These are phyloP conservation scores for Saccharomycopsis javanensis DNA, from an alignment of 805 yeast genomes.

Conservation along the genomic window DNA sequence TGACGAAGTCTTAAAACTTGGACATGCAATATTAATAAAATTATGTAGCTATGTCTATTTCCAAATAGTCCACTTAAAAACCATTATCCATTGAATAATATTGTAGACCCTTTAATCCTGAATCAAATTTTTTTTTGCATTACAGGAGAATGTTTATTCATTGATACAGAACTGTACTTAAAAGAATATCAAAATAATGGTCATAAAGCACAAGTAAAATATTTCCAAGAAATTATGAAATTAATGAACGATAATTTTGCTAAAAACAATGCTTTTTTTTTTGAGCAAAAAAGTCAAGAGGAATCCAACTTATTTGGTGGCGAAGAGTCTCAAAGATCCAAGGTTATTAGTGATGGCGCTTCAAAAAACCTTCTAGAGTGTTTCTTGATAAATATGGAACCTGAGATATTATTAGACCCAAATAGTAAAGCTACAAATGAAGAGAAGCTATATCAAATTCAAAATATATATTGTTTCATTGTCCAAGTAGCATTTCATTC, in stretches of 20 bases:
- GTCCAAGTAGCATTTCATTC: neutral
- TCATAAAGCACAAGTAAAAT: neutral
- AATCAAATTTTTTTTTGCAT: neutral
- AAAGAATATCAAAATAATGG: neutral
- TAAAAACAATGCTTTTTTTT: neutral
- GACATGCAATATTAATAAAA: neutral
- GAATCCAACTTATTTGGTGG: neutral
- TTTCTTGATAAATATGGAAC: neutral
- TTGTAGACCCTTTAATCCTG: neutral
- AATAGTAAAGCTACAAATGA: neutral
- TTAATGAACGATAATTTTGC: neutral
- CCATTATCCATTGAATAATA: neutral
- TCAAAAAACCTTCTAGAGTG: neutral
- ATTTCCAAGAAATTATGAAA: neutral
- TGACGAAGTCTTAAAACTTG: neutral
- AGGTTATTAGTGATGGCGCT: neutral
- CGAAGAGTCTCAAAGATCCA: neutral
- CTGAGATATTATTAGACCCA: neutral
- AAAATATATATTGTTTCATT: neutral
- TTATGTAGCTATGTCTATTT: neutral
- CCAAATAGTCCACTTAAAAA: neutral
- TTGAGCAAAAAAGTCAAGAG: neutral
- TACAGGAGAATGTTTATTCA: neutral
- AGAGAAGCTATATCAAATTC: neutral
- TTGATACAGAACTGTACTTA: neutral